Base-by-base conservation (phyloP, 805 yeast species). In the Candida sonorensis region DNA sequence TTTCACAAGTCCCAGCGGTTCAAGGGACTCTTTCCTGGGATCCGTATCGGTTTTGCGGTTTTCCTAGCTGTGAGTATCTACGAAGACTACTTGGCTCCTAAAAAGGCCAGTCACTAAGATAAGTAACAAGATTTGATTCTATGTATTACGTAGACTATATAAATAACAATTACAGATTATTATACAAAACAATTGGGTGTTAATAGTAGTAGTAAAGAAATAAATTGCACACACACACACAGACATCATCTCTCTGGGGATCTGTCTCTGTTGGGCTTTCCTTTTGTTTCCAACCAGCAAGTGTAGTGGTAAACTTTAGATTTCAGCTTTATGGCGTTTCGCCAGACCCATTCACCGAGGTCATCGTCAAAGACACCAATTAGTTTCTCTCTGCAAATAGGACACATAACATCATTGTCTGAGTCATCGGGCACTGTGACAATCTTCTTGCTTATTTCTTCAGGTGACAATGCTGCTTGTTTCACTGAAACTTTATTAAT, bases 331-430 rank as follows among this genome's bases (percentile, higher is more conserved):
- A 77, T 63, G 2, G 86, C 79, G 48, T 80, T 77, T 40, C 63
- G 67, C 87, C 88, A 82, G 14, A 82, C 71, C 94, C 94, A 83
- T 44, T 81, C 88, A 36, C 87, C 90, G 2, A 69, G 57, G 28
- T 76, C 81, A 44, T 81, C 90, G 43, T 75, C 77, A 66, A 79
- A 83, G 6, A 68, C 68, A n/a, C 80, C 80, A 28, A 64, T 60
- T 18, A 79, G 63, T 9, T 61, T 64, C 38, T 84, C 94, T 46
- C 72, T 73, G 55, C 94, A 83, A 19, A 82, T 71, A 1, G 81
- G 80, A 56, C 94, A 83, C 13, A 67, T 61, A 20, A 66, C 61
- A 13, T 62, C 63, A 61, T 72, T 81, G 44, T 74, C 77, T 18
- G 76, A 71, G 27, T 73, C 75, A 13, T 75, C 66, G 0, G 94